Conservation (phyloP, 2,329 filamentous ascomycete species). For the Colletotrichum caudatum region DNA sequence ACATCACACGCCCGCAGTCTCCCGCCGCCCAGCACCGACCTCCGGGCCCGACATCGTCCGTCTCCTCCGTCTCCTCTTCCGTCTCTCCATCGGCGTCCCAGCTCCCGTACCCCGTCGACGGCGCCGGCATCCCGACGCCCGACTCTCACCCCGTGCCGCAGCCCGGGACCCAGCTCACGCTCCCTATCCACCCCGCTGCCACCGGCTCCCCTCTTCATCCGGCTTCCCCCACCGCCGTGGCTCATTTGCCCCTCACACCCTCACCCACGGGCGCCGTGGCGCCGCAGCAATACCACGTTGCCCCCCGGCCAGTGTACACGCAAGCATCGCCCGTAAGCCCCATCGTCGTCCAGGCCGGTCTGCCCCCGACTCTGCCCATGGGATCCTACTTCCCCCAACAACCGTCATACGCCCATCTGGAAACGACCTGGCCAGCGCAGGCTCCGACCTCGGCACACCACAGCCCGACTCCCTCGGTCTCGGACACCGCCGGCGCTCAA, state of each 20-base stretch:
- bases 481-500: constrained; percentile 9
- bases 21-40: not conserved
- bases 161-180: constrained; percentile 2
- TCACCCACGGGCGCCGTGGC: not conserved
- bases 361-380: constrained; percentile 28
- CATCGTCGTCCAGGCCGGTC: constrained; percentile 20
- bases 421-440: not conserved
- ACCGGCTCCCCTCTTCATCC: not conserved
- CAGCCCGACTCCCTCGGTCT: constrained; percentile 24
- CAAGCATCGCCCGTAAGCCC: constrained; percentile 13
- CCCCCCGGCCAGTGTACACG: not conserved
- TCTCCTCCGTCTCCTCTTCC: not conserved
- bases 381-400: constrained; percentile 37
- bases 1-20: constrained; percentile 16
- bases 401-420: constrained; percentile 26
- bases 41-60: not conserved
- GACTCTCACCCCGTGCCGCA: not conserved
- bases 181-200: constrained; percentile 23
- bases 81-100: not conserved
- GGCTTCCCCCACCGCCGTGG: not conserved
- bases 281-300: not conserved
- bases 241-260: constrained; percentile 1
- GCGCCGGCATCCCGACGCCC: constrained; percentile 17
- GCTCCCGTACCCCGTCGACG: constrained; percentile 19
- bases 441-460: constrained; percentile 3